Evolutionary conservation across 1,284 basidiomycete genomes (phyloP), one percentile per base, ranked within the genome.

Genomic region (Golubevia sp.): DNA sequence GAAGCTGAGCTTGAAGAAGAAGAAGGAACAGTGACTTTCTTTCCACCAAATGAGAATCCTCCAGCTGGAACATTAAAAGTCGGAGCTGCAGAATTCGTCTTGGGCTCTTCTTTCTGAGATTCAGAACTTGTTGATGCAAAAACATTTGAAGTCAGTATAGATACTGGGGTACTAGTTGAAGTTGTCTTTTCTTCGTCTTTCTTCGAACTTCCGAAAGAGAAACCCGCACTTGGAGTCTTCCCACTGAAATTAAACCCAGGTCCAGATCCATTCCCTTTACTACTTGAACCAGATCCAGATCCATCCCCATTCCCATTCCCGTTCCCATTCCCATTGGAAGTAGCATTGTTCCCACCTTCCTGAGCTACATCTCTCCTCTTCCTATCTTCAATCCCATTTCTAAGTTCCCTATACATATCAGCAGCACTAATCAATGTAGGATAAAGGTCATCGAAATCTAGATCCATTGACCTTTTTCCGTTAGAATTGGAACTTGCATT

Each of bases 11-110:
- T 48, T 11, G 50, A 20, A 13, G n/a, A 8, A 4, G 53, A 8
- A 8, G 53, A 26, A 49, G 61, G 38, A 66, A 62, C 4, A 55
- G 56, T 51, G 64, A 66, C 24, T 62, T 61, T 56, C 64, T 61
- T 23, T 26, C 26, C 38, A 38, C 50, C 64, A 57, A 66, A 66
- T 7, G 64, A 48, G 54, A 66, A 66, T 21, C 64, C 64, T 6
- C 61, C 61, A 3, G 25, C 7, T 18, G 64, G 64, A 18, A 66
- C 49, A 26, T 49, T 26, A 15, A 56, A 56, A 2, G 21, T 26
- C 38, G 27, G 27, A 15, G 55, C 55, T 15, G 23, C 23, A 3
- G 55, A 34, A 5, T 20, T 6, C 54, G 30, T 55, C 27, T 15
- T n/a, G 18, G 55, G 3, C 21, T 3, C 21, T 4, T 58, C 56